phyloP scores from a whole-genome alignment of 2,329 filamentous ascomycete species.

The Mycogone perniciosa region DNA sequence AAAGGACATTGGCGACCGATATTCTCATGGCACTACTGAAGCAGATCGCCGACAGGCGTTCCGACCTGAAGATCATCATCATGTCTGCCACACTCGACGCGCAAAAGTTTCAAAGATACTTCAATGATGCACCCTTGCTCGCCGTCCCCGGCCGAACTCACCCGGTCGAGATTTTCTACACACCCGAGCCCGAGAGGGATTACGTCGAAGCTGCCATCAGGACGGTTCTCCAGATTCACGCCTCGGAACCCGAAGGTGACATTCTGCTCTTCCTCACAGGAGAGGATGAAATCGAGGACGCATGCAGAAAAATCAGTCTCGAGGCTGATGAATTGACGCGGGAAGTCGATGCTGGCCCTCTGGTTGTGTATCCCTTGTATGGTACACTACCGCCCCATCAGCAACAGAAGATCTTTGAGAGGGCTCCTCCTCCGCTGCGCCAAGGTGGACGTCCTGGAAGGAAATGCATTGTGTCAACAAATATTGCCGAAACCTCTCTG shows the following conservation, averaged over 20 bases:
- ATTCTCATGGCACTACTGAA: slow-evolving; percentile 96
- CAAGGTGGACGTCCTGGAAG: slow-evolving; percentile 80
- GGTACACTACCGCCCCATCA: slow-evolving; percentile 86
- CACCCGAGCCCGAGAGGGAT: slow-evolving; percentile 88
- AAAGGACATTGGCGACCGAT: slow-evolving; percentile 93
- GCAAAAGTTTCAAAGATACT: slow-evolving; percentile 96
- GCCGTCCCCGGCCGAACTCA: slow-evolving; percentile 93
- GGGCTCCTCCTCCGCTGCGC: slow-evolving; percentile 66
- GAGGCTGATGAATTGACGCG: slow-evolving; percentile 88
- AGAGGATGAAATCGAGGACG: slow-evolving; percentile 98
- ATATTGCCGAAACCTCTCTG: slow-evolving; percentile 95
- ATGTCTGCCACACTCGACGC: slow-evolving; percentile 98
- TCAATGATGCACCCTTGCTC: slow-evolving; percentile 86
- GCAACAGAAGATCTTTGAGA: slow-evolving; percentile 93
- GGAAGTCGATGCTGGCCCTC: slow-evolving; percentile 84
- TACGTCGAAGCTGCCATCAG: slow-evolving; percentile 94
- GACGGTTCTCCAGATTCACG: slow-evolving; percentile 95
- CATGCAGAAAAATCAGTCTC: slow-evolving; percentile 81
- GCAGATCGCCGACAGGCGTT: slow-evolving; percentile 72
- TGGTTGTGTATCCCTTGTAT: slow-evolving; percentile 89
- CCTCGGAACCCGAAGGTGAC: slow-evolving; percentile 85
- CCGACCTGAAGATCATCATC: slow-evolving; percentile 96
- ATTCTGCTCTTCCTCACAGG: slow-evolving; percentile 92
- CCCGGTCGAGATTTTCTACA: slow-evolving; percentile 98
- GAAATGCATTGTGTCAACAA: slow-evolving; percentile 91